A percentile compares a stretch with the other conserved stretches of the same genome.
Evolutionary conservation across 306 rosid species (phyloP).

Genomic region (Malus sieversii): DNA sequence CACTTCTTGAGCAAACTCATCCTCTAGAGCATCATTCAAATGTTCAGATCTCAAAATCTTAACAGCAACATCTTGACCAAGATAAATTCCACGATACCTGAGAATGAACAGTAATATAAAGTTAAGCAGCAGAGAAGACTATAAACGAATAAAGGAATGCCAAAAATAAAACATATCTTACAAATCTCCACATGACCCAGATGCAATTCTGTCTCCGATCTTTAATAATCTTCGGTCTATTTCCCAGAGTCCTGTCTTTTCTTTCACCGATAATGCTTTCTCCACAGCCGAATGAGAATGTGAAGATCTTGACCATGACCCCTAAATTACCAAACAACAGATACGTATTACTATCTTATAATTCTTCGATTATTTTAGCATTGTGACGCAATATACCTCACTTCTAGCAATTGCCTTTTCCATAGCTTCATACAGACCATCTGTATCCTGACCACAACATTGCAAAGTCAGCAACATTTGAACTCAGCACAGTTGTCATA

Average conservation of each 20-base stretch:
- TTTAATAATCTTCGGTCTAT: conserved; percentile 81
- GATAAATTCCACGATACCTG: conserved; percentile 81
- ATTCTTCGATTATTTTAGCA: background rate
- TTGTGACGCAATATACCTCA: conserved; percentile 55
- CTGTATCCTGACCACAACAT: conserved; percentile 95
- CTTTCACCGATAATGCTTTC: conserved; percentile 44
- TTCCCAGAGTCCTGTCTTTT: conserved; percentile 77
- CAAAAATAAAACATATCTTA: conserved; percentile 37
- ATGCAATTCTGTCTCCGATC: conserved; percentile 86
- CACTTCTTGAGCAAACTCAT: conserved; percentile 93
- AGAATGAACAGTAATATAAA: conserved; percentile 11
- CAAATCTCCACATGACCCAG: conserved; percentile 99
- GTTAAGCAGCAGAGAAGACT: conserved; percentile 5
- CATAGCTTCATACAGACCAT: conserved; percentile 81
- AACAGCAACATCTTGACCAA: conserved; percentile 93
- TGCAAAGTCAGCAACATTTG: conserved; percentile 78
- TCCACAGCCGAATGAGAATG: conserved; percentile 52
- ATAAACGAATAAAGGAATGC: background rate
- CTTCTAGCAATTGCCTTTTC: conserved; percentile 74
- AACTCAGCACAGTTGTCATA: conserved; percentile 62
- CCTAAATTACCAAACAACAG: conserved; percentile 42
- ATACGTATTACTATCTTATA: background rate
- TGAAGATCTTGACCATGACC: conserved; percentile 87
- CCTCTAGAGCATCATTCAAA: conserved; percentile 72
- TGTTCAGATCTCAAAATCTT: conserved; percentile 88